A percentile compares a stretch with the other conserved stretches of the same genome.
These are phyloP conservation scores for Cyberlindnera meyerae DNA, from an alignment of 805 yeast species.

Conservation along the genomic window DNA sequence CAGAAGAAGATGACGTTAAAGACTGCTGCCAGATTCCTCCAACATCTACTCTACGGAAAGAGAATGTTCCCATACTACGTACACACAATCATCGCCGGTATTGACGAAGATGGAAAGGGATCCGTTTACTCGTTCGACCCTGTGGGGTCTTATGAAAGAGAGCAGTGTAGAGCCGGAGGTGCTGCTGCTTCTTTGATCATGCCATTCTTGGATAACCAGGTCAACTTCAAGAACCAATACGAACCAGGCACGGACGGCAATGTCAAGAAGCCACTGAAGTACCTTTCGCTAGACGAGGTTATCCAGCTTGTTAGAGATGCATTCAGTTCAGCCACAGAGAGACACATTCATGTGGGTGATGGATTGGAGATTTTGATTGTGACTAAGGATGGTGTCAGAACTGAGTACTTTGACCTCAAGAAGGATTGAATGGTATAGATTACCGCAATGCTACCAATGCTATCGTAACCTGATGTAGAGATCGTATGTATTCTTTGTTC, in stretches of 20 bases:
- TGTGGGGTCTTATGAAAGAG: slow-evolving; percentile 95
- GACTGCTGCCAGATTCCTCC: slow-evolving; percentile 86
- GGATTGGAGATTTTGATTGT: slow-evolving; percentile 87
- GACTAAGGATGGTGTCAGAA: slow-evolving; percentile 87
- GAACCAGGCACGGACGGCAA: slow-evolving; percentile 74
- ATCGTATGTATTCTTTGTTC: no score
- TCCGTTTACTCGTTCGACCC: slow-evolving; percentile 96
- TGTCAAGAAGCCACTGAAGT: slow-evolving; percentile 54
- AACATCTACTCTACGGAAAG: slow-evolving; percentile 85
- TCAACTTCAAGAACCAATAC: slow-evolving; percentile 88
- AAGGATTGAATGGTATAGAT: slow-evolving; percentile 74
- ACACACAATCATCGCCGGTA: slow-evolving; percentile 89
- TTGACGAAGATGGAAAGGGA: slow-evolving; percentile 83
- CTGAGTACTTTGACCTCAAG: slow-evolving; percentile 80
- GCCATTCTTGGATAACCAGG: slow-evolving; percentile 98
- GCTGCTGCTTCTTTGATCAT: slow-evolving; percentile 93
- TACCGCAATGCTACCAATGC: no score
- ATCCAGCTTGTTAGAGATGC: slow-evolving; percentile 87
- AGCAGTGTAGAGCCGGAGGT: slow-evolving; percentile 97
- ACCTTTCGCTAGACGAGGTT: slow-evolving; percentile 77
- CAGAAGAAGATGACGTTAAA: slow-evolving; percentile 62
- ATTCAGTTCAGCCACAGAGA: slow-evolving; percentile 92
- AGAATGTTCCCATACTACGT: slow-evolving; percentile 97
- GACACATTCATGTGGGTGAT: slow-evolving; percentile 98
- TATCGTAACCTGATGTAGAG: no score